Evolutionary conservation across 2,329 filamentous ascomycete species (phyloP).

Genomic region (Aschersonia sp.): DNA sequence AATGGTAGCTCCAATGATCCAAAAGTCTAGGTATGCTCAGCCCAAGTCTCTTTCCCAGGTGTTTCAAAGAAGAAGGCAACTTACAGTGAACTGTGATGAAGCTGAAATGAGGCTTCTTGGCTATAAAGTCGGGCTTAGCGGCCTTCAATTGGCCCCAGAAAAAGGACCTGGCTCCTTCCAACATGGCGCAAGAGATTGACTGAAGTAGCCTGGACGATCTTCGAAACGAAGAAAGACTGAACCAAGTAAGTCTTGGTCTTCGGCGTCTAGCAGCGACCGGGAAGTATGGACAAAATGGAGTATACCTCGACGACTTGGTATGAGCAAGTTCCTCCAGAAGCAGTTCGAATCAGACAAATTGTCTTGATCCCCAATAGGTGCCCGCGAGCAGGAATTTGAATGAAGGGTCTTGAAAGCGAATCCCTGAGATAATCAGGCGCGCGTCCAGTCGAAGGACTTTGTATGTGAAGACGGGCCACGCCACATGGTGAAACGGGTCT

Average conservation of each 20-base stretch:
- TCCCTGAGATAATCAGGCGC: conserved; percentile 5
- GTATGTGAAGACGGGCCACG: conserved; percentile 5
- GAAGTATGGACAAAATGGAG: too few species aligned
- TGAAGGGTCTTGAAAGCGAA: not conserved
- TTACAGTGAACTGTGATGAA: conserved; percentile 71
- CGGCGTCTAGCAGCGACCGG: too few species aligned
- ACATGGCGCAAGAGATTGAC: conserved; percentile 11
- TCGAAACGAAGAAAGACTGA: not conserved
- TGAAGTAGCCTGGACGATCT: not conserved
- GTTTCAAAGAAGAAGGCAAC: conserved; percentile 13
- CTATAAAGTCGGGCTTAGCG: conserved; percentile 41
- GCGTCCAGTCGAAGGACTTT: conserved; percentile 12
- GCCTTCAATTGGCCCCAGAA: conserved; percentile 29
- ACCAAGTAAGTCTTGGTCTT: not conserved
- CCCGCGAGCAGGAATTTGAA: not conserved
- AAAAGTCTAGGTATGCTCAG: conserved; percentile 44
- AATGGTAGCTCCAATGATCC: conserved; percentile 61
- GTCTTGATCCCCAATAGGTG: not conserved
- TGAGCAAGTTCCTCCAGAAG: too few species aligned
- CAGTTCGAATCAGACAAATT: not conserved
- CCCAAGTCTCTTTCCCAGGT: not conserved
- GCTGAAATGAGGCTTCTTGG: conserved; percentile 55
- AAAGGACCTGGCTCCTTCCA: conserved; percentile 17
- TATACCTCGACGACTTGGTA: too few species aligned
- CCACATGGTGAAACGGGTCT: conserved; percentile 8